These are phyloP conservation scores for Pyrus communis DNA, from an alignment of 306 rosid species.

Conservation along the genomic window DNA sequence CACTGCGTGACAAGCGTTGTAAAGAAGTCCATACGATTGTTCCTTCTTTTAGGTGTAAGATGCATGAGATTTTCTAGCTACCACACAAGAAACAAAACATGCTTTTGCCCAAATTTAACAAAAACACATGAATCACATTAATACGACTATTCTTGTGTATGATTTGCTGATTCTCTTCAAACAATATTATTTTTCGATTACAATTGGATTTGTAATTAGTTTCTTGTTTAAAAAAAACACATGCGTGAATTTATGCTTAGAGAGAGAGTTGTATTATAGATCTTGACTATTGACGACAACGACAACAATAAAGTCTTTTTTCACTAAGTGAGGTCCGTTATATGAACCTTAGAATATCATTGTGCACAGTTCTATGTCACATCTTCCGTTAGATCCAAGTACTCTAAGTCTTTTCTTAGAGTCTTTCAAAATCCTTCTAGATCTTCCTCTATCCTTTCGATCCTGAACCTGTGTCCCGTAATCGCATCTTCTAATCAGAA, in stretches of 20 bases:
- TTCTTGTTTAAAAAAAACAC: not conserved
- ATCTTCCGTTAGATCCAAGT: too few relatives aligned
- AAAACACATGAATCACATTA: not conserved
- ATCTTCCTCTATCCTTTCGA: too few relatives aligned
- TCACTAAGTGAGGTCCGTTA: accelerated
- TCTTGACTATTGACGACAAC: not conserved
- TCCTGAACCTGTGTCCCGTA: accelerated
- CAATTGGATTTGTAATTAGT: not conserved
- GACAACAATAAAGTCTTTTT: accelerated
- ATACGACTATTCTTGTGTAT: not conserved
- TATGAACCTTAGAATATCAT: too few relatives aligned
- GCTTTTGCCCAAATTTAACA: not conserved
- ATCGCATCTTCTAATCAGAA: too few relatives aligned
- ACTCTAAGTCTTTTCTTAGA: too few relatives aligned
- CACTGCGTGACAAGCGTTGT: too few relatives aligned
- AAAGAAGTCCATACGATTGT: too few relatives aligned
- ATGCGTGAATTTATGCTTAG: not conserved
- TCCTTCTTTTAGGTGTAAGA: too few relatives aligned
- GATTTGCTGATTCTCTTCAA: not conserved
- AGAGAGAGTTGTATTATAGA: not conserved
- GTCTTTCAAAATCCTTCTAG: too few relatives aligned
- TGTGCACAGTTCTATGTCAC: accelerated
- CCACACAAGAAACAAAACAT: too few relatives aligned
- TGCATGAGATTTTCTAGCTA: too few relatives aligned
- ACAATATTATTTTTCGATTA: not conserved